Evolutionary conservation across 1,284 basidiomycete species (phyloP).

Genomic region (Cryptococcus hybrid): DNA sequence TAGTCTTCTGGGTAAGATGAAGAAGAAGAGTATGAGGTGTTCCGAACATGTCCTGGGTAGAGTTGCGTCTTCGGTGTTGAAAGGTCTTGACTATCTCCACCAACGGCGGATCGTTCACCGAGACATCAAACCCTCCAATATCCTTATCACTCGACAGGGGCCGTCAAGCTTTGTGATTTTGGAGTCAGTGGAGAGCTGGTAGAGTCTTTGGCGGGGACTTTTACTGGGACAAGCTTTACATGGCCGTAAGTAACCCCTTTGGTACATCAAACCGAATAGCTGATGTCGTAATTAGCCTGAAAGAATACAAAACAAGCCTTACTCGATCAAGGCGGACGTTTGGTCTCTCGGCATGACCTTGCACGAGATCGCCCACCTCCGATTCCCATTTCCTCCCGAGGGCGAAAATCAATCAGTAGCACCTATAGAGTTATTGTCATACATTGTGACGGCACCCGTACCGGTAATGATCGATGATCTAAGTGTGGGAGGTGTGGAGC

Average conservation of each 20-base stretch:
- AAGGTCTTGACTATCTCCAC: constrained; percentile 91
- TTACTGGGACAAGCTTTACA: constrained; percentile 96
- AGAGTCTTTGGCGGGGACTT: constrained; percentile 84
- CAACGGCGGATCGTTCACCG: constrained; percentile 89
- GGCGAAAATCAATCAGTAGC: constrained; percentile 61
- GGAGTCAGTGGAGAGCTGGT: constrained; percentile 95
- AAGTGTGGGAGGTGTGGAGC: constrained; percentile 64
- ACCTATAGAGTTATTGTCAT: constrained; percentile 89
- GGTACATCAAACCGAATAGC: background rate
- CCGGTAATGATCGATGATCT: constrained; percentile 64
- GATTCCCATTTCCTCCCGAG: constrained; percentile 93
- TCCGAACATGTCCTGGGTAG: constrained; percentile 90
- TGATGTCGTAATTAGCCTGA: constrained; percentile 65
- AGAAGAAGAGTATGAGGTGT: constrained; percentile 71
- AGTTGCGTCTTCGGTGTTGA: constrained; percentile 83
- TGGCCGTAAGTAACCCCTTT: constrained; percentile 68
- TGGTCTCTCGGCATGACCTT: constrained; percentile 95
- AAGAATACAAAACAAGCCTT: constrained; percentile 81
- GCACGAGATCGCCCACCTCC: constrained; percentile 85
- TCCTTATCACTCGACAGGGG: constrained; percentile 82
- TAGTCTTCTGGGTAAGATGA: constrained; percentile 79
- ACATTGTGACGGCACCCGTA: constrained; percentile 84
- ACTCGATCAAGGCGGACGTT: constrained; percentile 94
- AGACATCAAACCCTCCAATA: constrained; percentile 85
- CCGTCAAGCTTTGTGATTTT: constrained; percentile 93